Percentiles rank a stretch among this genome's conserved stretches.
These are phyloP conservation scores for Penicillium crustosum DNA, from an alignment of 2,329 filamentous ascomycete species.

Conservation along the genomic window DNA sequence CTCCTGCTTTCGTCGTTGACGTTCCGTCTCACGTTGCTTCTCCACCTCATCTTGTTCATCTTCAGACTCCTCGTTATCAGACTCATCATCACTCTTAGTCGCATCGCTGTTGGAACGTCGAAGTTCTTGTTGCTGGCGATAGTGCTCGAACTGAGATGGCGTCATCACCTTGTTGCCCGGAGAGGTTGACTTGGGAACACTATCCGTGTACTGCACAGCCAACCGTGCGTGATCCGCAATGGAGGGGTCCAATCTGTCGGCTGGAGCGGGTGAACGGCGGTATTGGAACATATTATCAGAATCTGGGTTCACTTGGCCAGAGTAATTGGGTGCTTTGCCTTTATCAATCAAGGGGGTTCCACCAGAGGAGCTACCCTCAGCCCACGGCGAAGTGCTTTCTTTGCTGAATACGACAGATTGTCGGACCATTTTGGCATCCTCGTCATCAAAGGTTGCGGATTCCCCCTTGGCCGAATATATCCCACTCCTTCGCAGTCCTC, in stretches of 20 bases:
- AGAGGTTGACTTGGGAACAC: slow-evolving; percentile 35
- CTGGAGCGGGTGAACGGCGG: slow-evolving; percentile 14
- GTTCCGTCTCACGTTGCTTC: slow-evolving; percentile 69
- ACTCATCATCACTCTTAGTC: slow-evolving; percentile 51
- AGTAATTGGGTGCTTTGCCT: slow-evolving; percentile 13
- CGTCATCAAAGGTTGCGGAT: slow-evolving; percentile 36
- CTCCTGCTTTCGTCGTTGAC: slow-evolving; percentile 82
- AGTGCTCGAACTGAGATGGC: slow-evolving; percentile 79
- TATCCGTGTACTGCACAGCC: slow-evolving; percentile 48
- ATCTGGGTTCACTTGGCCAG: slow-evolving; percentile 13
- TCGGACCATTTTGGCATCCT: slow-evolving; percentile 42
- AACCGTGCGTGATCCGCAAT: slow-evolving; percentile 47
- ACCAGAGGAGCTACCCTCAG: slow-evolving; percentile 24
- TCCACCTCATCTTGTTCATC: slow-evolving; percentile 79
- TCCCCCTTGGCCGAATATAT: slow-evolving; percentile 29
- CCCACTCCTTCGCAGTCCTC: slow-evolving; percentile 33
- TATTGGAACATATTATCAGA: slow-evolving; percentile 17
- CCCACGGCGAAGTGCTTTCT: slow-evolving; percentile 25
- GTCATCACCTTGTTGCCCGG: slow-evolving; percentile 79
- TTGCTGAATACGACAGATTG: slow-evolving; percentile 34
- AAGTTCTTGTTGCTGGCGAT: slow-evolving; percentile 68
- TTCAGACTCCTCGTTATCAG: slow-evolving; percentile 65
- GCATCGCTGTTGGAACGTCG: slow-evolving; percentile 57
- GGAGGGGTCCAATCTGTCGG: slow-evolving; percentile 27
- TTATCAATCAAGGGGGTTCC: slow-evolving; percentile 31